Conservation (phyloP, 2,329 filamentous ascomycete species). For the Alternaria triticina region DNA sequence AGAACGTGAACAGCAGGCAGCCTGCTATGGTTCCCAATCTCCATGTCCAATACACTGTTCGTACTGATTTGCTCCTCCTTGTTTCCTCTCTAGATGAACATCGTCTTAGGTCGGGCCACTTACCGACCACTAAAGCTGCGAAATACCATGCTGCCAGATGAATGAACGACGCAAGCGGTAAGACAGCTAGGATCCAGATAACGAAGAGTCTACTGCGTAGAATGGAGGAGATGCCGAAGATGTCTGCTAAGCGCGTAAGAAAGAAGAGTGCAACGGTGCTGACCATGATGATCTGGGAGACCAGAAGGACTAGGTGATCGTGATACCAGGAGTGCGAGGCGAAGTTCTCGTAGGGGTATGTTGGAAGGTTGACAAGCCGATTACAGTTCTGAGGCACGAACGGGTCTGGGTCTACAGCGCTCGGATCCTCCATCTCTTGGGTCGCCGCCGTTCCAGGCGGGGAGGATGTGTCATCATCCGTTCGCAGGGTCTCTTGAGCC, state of each 20-base stretch:
- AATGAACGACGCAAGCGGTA: constrained; percentile 22
- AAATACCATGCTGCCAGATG: constrained; percentile 27
- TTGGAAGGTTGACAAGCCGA: neutral
- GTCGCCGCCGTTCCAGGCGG: neutral
- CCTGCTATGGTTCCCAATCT: constrained; percentile 14
- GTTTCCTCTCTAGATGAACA: neutral
- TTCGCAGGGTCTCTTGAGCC: neutral
- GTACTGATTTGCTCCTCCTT: no score
- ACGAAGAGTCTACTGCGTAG: constrained; percentile 27
- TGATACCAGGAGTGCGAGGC: constrained; percentile 21
- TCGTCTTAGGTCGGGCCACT: neutral
- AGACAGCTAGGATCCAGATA: constrained; percentile 23
- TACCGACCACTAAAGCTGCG: constrained; percentile 7
- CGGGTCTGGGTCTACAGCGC: neutral
- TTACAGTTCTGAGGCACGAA: neutral
- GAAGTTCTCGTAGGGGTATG: constrained; percentile 19
- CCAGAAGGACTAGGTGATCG: constrained; percentile 23
- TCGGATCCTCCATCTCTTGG: neutral
- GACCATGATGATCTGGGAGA: constrained; percentile 23
- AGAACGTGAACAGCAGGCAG: constrained; percentile 22
- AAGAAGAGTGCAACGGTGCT: constrained; percentile 23
- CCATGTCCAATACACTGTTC: no score
- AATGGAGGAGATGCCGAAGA: constrained; percentile 27
- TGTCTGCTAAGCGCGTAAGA: constrained; percentile 13
- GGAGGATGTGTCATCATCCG: neutral